A percentile compares a stretch with the other conserved stretches of the same genome.
Conservation (phyloP, 495 filamentous ascomycete genomes). For the Penicillium lagena region DNA sequence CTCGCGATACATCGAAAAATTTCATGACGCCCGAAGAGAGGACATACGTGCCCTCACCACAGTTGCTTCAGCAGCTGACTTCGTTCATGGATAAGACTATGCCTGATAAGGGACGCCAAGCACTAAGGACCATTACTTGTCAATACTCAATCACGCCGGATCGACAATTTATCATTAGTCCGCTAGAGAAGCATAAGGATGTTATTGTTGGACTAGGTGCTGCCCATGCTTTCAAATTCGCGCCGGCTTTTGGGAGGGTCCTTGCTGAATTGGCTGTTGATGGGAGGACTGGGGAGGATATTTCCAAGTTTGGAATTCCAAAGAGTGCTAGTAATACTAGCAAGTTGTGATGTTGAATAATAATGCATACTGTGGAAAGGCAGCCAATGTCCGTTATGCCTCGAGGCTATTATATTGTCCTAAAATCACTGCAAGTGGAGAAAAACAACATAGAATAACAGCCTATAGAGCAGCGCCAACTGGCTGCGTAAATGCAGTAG, state of each 20-base stretch:
- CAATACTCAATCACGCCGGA: constrained; percentile 24
- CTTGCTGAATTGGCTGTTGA: constrained; percentile 23
- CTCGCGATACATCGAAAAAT: constrained; percentile 18
- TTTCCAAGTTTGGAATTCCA: constrained; percentile 19
- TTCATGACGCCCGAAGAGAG: constrained; percentile 23
- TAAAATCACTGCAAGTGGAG: no score
- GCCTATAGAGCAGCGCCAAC: no score
- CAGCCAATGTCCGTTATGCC: no score
- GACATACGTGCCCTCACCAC: constrained; percentile 18
- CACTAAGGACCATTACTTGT: constrained; percentile 22
- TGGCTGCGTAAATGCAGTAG: no score
- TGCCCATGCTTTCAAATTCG: constrained; percentile 27
- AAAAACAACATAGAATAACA: no score
- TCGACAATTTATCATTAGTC: constrained; percentile 22
- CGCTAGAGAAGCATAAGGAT: constrained; percentile 14
- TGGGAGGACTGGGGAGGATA: constrained; percentile 20
- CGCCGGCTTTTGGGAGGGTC: constrained; percentile 21
- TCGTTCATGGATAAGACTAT: constrained; percentile 15
- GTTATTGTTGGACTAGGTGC: constrained; percentile 22
- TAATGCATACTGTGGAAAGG: neutral
- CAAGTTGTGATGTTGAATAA: constrained; percentile 1
- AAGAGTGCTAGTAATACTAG: constrained; percentile 1
- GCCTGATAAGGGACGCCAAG: constrained; percentile 15
- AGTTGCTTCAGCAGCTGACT: constrained; percentile 13
- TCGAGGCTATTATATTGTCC: no score